Percentiles rank a stretch among this genome's conserved stretches.
phyloP scores from a whole-genome alignment of 1,284 basidiomycete species.

The Ustilago tritici region DNA sequence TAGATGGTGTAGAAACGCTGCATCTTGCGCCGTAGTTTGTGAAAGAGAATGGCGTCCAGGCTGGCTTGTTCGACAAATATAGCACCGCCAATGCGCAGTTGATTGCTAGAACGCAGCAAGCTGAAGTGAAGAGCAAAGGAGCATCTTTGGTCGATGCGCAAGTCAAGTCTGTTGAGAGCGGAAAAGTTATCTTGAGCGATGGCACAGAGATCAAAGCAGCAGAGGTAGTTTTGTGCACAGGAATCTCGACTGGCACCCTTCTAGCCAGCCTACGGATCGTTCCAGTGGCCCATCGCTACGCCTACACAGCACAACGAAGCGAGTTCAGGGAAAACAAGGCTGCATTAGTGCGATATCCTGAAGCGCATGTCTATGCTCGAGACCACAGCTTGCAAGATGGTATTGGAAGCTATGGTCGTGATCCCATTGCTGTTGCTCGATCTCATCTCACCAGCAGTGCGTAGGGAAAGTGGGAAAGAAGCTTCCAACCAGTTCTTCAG shows the following conservation, averaged over 20 bases:
- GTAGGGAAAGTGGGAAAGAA: conserved; percentile 11
- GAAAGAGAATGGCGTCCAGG: background rate
- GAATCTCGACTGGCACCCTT: conserved; percentile 16
- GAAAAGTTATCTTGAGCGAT: background rate
- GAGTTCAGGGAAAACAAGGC: background rate
- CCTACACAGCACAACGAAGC: conserved; percentile 8
- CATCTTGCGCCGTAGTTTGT: conserved; percentile 17
- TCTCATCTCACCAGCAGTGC: conserved; percentile 4
- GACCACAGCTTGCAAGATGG: conserved; percentile 20
- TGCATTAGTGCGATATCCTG: conserved; percentile 19
- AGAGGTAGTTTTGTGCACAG: conserved; percentile 16
- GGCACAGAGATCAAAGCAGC: background rate
- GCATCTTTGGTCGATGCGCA: conserved; percentile 1
- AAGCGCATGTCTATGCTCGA: conserved; percentile 17
- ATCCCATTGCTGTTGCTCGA: conserved; percentile 16
- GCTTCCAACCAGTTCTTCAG: conserved; percentile 7
- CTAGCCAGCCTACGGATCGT: conserved; percentile 4
- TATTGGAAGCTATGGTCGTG: conserved; percentile 16
- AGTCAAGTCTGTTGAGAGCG: background rate
- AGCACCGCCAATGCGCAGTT: conserved; percentile 15
- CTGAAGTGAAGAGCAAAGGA: background rate
- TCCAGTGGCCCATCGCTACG: conserved; percentile 19
- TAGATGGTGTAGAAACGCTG: background rate
- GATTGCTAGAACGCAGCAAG: conserved; percentile 18
- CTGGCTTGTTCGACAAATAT: conserved; percentile 13